phyloP scores from a whole-genome alignment of 106 monocot genomes.

The Acanthochlamys bracteata region DNA sequence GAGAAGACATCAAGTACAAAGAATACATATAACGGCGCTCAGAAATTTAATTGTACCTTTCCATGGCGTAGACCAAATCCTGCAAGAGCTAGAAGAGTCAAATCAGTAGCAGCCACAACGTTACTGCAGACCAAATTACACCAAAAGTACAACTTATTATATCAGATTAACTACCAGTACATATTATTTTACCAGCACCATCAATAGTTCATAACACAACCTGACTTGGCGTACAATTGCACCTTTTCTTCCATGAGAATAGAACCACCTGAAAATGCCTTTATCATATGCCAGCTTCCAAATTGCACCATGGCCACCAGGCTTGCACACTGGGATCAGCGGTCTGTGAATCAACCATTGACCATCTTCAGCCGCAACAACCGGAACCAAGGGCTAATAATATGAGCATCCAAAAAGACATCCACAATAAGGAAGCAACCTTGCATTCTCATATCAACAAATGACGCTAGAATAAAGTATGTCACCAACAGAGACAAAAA shows the following conservation, averaged over 20 bases:
- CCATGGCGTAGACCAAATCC: slow-evolving; percentile 64
- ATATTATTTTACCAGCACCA: too few relatives aligned
- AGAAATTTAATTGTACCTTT: slow-evolving; percentile 41
- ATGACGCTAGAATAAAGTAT: too few relatives aligned
- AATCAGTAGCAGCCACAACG: slow-evolving; percentile 96
- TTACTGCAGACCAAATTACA: slow-evolving; percentile 47
- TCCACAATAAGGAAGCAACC: neutral
- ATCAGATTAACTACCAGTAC: too few relatives aligned
- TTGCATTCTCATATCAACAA: neutral
- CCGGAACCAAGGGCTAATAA: slow-evolving; percentile 83
- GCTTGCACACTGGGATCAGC: slow-evolving; percentile 65
- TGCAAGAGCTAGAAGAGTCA: slow-evolving; percentile 85
- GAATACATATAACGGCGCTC: too few relatives aligned
- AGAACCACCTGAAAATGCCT: slow-evolving; percentile 89
- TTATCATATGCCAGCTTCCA: slow-evolving; percentile 98
- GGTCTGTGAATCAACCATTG: slow-evolving; percentile 64
- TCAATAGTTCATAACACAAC: slow-evolving; percentile 28
- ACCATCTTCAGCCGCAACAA: slow-evolving; percentile 76
- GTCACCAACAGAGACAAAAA: too few relatives aligned
- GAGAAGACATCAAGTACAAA: too few relatives aligned
- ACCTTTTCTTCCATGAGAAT: slow-evolving; percentile 70
- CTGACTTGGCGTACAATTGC: slow-evolving; percentile 98
- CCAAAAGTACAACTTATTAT: neutral
- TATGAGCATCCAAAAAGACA: neutral
- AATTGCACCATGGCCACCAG: slow-evolving; percentile 97